These are phyloP conservation scores for Earliella scabrosa DNA, from an alignment of 1,284 basidiomycete species.

Conservation along the genomic window DNA sequence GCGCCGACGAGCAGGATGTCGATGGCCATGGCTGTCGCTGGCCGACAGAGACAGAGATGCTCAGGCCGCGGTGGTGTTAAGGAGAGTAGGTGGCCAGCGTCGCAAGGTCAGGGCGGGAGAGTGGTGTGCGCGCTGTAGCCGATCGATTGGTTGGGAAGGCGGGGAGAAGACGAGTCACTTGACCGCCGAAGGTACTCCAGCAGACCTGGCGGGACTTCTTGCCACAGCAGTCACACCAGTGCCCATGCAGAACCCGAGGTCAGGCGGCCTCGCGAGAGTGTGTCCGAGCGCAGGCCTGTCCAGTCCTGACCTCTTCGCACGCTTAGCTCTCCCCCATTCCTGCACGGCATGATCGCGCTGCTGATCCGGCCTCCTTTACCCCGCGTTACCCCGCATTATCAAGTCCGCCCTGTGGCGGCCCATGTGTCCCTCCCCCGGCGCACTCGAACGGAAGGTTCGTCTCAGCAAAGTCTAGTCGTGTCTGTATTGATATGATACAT, in stretches of 20 bases:
- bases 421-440: background rate
- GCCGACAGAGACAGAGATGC: constrained; percentile 3
- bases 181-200: constrained; percentile 17
- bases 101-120: constrained; percentile 8
- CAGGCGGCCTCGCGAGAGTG: constrained; percentile 15
- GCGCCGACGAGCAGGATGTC: constrained; percentile 22
- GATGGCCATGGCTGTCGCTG: constrained; percentile 21
- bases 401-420: background rate
- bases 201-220: background rate
- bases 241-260: constrained; percentile 8
- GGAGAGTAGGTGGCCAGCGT: constrained; percentile 6
- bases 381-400: constrained; percentile 21
- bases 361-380: constrained; percentile 18
- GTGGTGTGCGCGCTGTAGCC: constrained; percentile 18
- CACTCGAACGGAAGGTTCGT: background rate
- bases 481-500: constrained; percentile 1
- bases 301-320: constrained; percentile 9
- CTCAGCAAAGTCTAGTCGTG: background rate
- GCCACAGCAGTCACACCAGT: constrained; percentile 9
- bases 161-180: constrained; percentile 19
- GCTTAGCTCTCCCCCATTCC: constrained; percentile 5
- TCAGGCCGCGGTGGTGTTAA: background rate
- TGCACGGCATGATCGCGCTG: constrained; percentile 12
- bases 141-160: constrained; percentile 25
- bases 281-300: background rate